Evolutionary conservation across 2,329 filamentous ascomycete species (phyloP), one percentile per base, ranked within the genome.

Genomic region (Trichoderma gracile): DNA sequence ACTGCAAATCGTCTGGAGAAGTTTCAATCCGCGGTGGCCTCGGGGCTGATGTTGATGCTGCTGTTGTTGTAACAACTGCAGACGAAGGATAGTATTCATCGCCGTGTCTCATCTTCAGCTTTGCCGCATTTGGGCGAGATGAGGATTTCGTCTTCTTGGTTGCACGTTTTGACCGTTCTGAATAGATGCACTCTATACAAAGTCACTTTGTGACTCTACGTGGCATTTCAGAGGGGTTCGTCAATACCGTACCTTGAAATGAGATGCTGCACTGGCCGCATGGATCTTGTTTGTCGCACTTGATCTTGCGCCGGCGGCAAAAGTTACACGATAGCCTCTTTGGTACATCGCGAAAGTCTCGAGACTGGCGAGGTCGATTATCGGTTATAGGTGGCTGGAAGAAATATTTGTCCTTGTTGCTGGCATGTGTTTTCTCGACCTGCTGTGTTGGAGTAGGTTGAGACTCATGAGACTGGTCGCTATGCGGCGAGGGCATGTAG

Each of bases 221-320:
- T n/a, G 7, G n/a, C 8, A 8, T 8, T 47, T 10, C 38, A 38
- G 4, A n/a, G n/a, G n/a, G 15, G 3, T 6, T 3, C 3, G 21
- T 33, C n/a, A 14, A 9, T 15, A 40, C n/a, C 55, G 19, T 40
- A 59, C 45, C 56, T 40, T 45, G 55, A 15, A 58, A 59, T 14
- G 56, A 59, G 23, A 40, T 59, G 27, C n/a, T 59, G 12, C 56
- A 59, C 21, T 59, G 56, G 25, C 56, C 30, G 25, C 56, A 59
- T 49, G 43, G 43, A 8, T 49, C 45, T 40, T n/a, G 49, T 33
- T 40, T 59, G 42, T 59, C 56, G 30, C 56, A 59, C 25, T 59
- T 59, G 19, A 59, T 21, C 7, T 59, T 59, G 27, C 56, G 45
- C 5, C 27, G 12, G 19, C 56, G 45, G 6, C 56, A 59, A 5